Evolutionary conservation across 1,284 basidiomycete species (phyloP), one percentile per base, ranked within the genome.

Genomic region (Tremellales sp.): DNA sequence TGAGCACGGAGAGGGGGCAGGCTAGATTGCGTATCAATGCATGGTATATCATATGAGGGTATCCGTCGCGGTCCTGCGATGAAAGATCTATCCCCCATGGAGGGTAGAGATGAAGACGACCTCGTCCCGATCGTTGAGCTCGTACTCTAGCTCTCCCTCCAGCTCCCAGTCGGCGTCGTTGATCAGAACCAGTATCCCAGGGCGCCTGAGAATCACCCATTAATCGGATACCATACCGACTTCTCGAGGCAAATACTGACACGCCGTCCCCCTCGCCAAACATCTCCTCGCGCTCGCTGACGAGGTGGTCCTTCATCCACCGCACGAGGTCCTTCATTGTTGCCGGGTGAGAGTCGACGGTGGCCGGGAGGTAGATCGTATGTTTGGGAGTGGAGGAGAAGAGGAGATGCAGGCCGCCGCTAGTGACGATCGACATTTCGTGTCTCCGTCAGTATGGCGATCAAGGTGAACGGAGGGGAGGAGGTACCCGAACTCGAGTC

Each of bases 121-220:
- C 72, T 94, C 87, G 68, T 98, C 94, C 3, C 81, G 78, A 31
- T 85, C 77, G 67, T 87, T 78, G 48, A 97, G 71, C 54, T 76
- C 76, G 67, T 95, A 97, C 25, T 87, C 84, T 19, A 89, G 84
- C 71, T 97, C 94, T 27, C 91, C 92, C 67, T 97, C 93, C 9
- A 98, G 78, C 68, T 97, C 94, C 94, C 94, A 98, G 65, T 98
- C 94, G 1, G 89, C 87, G 60, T 97, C 89, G 68, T 97, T 98
- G 54, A 98, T 83, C 25, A 98, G 77, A 0, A 97, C 93, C 4
- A 98, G 78, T 35, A 98, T 95, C 0, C 94, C 94, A 0, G 94
- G 94, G 12, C 94, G 90, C 14, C 92, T 97, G 67, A 13, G 10
- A 26, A 25, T 19, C 2, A 19, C 18, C 39, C 10, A 9, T n/a